Base-by-base conservation (phyloP, 345 rosid species). In the Carallia brachiata region DNA sequence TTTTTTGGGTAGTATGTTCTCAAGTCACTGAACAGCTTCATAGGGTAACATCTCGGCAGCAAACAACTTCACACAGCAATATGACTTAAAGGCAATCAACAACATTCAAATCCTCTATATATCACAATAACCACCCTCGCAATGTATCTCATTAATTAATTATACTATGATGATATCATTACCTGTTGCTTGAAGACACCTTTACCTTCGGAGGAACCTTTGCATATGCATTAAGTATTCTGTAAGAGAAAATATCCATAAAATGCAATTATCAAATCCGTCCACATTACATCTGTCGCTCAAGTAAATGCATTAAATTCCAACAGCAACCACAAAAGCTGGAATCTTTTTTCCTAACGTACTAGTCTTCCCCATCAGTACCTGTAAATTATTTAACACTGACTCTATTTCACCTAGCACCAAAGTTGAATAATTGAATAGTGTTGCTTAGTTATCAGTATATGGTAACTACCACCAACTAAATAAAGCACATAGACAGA, bases 191-290 rank as follows among this genome's bases (percentile, higher is more conserved):
- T 66, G 88, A 68, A 37, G 84, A 52, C 57, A 76, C 78, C 53
- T 80, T 84, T 68, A 82, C 77, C 63, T 88, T 88, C 60, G 82
- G 67, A 36, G 90, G 93, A 65, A 82, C 76, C 77, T 88, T 88
- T 56, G 89, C 77, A 76, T 81, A 88, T 1, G 90, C 87, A 64
- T 70, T 79, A 52, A 86, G 84, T 65, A 88, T 83, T 82, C 89
- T 88, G 85, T 48, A 36, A 19, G 31, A 56, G 68, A 75, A 9
- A 73, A 59, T 44, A 44, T 7, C 1, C 69, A 34, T 8, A 73
- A 68, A 36, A 12, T 28, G 27, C 48, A 70, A 16, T 40, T 7
- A 52, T 36, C 47, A 63, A 32, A 37, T 62, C 63, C 30, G 5
- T 56, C 6, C 34, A 56, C 31, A 27, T 56, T 27, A 13, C 34